These are phyloP conservation scores for Fusarium abutilonis DNA, from an alignment of 2,329 filamentous ascomycete species.

Conservation along the genomic window DNA sequence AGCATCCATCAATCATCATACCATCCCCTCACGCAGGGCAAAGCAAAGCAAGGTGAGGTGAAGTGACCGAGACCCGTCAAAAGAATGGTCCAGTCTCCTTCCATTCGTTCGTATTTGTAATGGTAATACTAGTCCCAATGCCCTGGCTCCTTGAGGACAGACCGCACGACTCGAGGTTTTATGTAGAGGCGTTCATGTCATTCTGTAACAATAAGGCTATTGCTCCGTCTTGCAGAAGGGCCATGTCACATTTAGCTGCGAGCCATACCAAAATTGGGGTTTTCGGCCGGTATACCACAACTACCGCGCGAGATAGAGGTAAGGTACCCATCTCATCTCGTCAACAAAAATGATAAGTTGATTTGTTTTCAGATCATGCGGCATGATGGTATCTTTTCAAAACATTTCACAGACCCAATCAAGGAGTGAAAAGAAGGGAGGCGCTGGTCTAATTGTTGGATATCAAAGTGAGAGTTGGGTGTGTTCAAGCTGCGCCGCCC, in stretches of 20 bases:
- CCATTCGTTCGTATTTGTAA: not conserved
- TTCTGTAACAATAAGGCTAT: constrained; percentile 12
- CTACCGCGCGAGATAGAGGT: constrained; percentile 3
- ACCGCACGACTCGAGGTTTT: too few species aligned
- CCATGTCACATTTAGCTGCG: not conserved
- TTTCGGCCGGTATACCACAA: constrained; percentile 14
- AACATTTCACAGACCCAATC: too few species aligned
- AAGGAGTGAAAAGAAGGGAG: too few species aligned
- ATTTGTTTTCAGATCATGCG: constrained; percentile 4
- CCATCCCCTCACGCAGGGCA: constrained; percentile 12
- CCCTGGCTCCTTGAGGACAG: too few species aligned
- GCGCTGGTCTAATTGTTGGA: too few species aligned
- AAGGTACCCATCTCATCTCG: constrained; percentile 1
- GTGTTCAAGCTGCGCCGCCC: not conserved
- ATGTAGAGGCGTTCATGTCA: constrained; percentile 10
- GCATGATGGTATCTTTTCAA: too few species aligned
- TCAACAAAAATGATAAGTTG: too few species aligned
- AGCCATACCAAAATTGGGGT: constrained; percentile 5
- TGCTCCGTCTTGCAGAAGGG: too few species aligned
- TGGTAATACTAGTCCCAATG: too few species aligned
- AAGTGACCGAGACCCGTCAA: not conserved
- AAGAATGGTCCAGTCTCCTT: constrained; percentile 15
- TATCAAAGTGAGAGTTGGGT: not conserved
- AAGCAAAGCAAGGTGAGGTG: not conserved
- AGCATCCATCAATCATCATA: too few species aligned